Percentiles rank a stretch among this genome's conserved stretches.
Conservation (phyloP, 2,329 filamentous ascomycete species). For the Scedosporium dehoogii region DNA sequence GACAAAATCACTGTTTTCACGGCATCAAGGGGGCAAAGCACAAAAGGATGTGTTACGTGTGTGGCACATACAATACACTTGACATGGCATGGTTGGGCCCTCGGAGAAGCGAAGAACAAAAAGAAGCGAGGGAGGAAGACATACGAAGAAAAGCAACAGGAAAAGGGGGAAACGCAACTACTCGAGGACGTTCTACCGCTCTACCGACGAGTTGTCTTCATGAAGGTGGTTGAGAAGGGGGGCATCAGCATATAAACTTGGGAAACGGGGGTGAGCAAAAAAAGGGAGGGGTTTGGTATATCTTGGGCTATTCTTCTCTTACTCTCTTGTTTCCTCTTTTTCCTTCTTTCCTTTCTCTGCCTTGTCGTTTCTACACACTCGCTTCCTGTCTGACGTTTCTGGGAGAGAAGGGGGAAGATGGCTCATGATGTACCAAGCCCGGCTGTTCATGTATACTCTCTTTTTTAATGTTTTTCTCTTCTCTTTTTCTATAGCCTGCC, state of each 20-base stretch:
- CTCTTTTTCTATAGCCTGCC: not conserved
- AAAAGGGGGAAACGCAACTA: not conserved
- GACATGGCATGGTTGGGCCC: not conserved
- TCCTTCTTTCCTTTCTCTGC: slow-evolving; percentile 6
- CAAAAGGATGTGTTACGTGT: not conserved
- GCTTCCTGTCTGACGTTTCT: not conserved
- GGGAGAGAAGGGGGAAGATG: not conserved
- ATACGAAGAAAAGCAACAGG: not conserved
- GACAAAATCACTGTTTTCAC: not conserved
- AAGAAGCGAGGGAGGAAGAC: not conserved
- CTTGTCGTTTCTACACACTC: not conserved
- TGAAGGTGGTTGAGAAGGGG: not conserved
- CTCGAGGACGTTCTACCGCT: not conserved
- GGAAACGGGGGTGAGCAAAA: not conserved
- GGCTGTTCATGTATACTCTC: not conserved
- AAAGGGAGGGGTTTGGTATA: not conserved
- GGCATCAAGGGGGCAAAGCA: not conserved
- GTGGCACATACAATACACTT: not conserved
- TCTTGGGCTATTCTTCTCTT: not conserved
- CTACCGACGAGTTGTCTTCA: too few relatives aligned
- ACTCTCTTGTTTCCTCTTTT: slow-evolving; percentile 1
- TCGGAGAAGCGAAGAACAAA: not conserved
- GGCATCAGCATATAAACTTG: not conserved
- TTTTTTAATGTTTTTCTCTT: slow-evolving; percentile 1
- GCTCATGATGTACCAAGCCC: not conserved